phyloP scores from a whole-genome alignment of 1,284 basidiomycete genomes.

The Ganoderma leucocontextum region DNA sequence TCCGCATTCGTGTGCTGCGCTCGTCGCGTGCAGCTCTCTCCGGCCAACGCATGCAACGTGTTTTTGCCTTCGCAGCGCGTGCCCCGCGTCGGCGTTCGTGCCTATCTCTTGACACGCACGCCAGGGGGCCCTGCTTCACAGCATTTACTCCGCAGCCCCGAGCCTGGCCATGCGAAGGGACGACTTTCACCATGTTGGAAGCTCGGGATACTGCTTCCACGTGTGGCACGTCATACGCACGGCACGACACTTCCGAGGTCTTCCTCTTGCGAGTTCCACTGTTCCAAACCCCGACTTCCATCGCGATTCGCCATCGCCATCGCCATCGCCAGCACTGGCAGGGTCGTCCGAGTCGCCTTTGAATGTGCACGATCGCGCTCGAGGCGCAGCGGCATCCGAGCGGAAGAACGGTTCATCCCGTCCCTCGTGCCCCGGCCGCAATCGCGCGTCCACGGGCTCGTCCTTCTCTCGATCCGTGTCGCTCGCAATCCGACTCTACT shows the following conservation, averaged over 20 bases:
- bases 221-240: background rate
- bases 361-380: background rate
- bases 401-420: slow-evolving; percentile 7
- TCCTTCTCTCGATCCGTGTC: slow-evolving; percentile 6
- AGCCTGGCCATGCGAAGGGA: background rate
- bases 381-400: background rate
- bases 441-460: background rate
- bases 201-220: slow-evolving; percentile 3
- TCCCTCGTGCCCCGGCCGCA: slow-evolving; percentile 3
- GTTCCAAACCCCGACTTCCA: background rate
- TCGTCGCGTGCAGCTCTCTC: background rate
- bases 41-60: background rate
- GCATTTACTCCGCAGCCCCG: background rate
- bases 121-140: background rate
- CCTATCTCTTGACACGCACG: background rate
- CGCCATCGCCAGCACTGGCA: background rate
- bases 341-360: background rate
- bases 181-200: background rate
- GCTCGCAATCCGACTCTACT: background rate
- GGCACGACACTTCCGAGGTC: background rate
- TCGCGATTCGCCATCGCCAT: background rate
- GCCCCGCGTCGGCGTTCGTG: background rate
- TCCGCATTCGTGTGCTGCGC: background rate
- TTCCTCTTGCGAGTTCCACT: background rate
- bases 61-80: slow-evolving; percentile 3